Base-by-base conservation (phyloP, 2,329 filamentous ascomycete genomes). In the Xylariaceae sp. region DNA sequence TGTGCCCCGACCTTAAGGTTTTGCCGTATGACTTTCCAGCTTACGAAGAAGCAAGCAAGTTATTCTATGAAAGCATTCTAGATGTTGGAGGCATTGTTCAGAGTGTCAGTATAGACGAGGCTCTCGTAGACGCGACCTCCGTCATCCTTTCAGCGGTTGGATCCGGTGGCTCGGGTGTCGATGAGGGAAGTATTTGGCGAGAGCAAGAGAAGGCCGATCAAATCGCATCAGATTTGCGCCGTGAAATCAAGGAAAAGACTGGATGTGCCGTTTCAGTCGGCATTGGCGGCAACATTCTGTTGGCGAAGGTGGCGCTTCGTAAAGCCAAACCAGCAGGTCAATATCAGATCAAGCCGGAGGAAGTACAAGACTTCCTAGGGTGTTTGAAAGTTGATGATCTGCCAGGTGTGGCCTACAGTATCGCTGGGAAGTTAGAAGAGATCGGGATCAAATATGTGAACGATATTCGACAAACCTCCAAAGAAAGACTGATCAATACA, bases 51-150 rank as follows among this genome's bases (percentile, higher is more conserved):
- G 89, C 90, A 1, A 98, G 93, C 57, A 77, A 79, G 42, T 74
- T 80, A 3, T 98, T 98, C 54, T 98, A 98, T 55, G 82, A 88
- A 46, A 81, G 83, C 2, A 87, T 98, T 9, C 66, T 97, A 26
- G 77, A 80, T 4, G 73, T 89, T 8, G 89, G 85, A 15, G 91
- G 89, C 1, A 66, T 88, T 15, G 89, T 97, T 0, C 93, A 98
- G 61, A 97, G 93, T 56, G 91, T 98, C 39, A 97, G 93, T 57
- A 87, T 98, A 34, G 94, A 98, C 52, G 94, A 98, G 64, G 93
- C 89, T 1, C 74, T 98, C 7, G 68, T 98, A 13, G 93, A 98
- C 62, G 76, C 90, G 26, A 93, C 87, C 3, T 69, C 71, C 3
- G 65, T 87, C 3, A 86, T 93, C 44, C 67, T 89, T 34, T 68